Evolutionary conservation across 1,284 basidiomycete species (phyloP), one percentile per base, ranked within the genome.

Genomic region (Vanrija sp.): DNA sequence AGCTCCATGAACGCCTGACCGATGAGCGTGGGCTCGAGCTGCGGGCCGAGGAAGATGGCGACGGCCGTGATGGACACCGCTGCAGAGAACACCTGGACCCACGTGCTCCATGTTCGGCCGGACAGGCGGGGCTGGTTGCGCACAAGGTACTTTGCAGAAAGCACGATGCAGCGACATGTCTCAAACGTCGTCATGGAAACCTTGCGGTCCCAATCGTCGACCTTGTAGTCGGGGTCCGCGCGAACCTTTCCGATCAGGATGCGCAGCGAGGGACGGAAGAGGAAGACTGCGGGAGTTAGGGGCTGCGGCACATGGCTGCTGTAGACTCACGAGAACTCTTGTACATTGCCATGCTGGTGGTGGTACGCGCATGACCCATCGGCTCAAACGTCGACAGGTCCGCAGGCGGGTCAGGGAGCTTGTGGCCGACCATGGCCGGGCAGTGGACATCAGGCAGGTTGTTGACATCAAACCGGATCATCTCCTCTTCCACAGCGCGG

Each of bases 31-130:
- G 62, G 50, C 14, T 68, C 68, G 38, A 74, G 51, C 43, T 69
- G 62, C 5, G 65, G 66, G 16, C 68, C 66, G 50, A 67, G 66
- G 68, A 69, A 73, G 44, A 72, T 70, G 9, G 70, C 69, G 1
- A 73, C 44, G 1, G 70, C 73, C 1, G 73, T 60, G 50, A 74
- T 68, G 2, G 69, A 69, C 3, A 73, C 70, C 2, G 67, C 67
- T 5, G 68, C 69, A 18, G 64, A 66, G 58, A 74, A 74, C 9
- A 71, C 62, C 57, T 74, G 71, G 1, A 70, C 65, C 73, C 73
- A 74, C 3, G 65, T 65, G 14, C 63, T 63, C 69, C 71, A 73
- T 10, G 56, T 56, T 38, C 70, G 62, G 16, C 65, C 67, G 18
- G 69, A 63, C 5, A 74, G 46, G 14, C 64, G 62, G 2, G 72